Base-by-base conservation (phyloP, 345 rosid genomes). In the Syzygium aromaticum region DNA sequence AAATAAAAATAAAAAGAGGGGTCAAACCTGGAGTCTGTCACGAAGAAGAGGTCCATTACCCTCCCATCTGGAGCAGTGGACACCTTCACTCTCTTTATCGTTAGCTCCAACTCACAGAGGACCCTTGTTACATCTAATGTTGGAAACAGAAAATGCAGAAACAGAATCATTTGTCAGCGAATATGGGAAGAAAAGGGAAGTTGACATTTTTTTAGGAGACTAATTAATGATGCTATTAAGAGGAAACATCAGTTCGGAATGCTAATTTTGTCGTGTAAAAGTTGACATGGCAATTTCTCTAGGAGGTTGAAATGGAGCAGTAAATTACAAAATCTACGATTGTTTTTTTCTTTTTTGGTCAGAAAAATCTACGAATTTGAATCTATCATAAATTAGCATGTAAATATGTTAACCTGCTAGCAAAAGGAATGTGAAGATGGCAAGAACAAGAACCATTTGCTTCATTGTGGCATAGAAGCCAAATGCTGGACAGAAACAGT, bases 51-150 rank as follows among this genome's bases (percentile, higher is more conserved):
- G 89, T 93, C 95, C 93, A 94, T 91, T 56, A 95, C 94, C 87
- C 91, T 92, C 84, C 95, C 97, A 89, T 95, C 97, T 17, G 96
- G 97, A 73, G 95, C 87, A 86, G 96, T 93, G 88, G 93, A 94
- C 77, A 92, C 95, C 89, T 95, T 95, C 77, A 93, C 97, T 88
- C 92, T 92, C 89, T 92, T 93, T 87, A 94, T 94, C 38, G 92
- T 93, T 51, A 94, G 93, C 91, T 95, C 95, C 78, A 95, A 90
- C 89, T 93, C 95, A 51, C 93, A 94, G 80, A 95, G 95, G 87
- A 93, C 96, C 88, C 73, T 91, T n/a, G 97, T 90, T 78, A 95
- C 95, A 90, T 94, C 97, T 73, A 73, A 38, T 9, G 21, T 8
- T 4, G 6, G 82, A 38, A 43, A 73, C 82, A 73, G 80, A 73